phyloP scores from a whole-genome alignment of 371 early-diverging fungal species.

The Dinochytrium kinnereticum region DNA sequence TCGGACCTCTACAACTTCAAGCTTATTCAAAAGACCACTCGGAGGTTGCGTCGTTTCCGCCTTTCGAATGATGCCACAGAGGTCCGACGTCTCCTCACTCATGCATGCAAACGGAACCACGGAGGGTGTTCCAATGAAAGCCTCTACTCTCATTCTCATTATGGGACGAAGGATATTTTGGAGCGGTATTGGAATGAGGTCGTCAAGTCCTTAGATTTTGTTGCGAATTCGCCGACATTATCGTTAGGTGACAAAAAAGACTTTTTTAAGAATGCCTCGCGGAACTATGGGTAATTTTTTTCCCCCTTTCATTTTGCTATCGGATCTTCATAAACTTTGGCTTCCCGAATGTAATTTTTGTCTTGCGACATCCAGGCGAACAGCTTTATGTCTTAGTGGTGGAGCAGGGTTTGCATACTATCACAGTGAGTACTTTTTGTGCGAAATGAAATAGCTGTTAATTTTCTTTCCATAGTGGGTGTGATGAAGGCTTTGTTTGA shows the following conservation, averaged over 20 bases:
- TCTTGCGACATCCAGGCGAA: no score
- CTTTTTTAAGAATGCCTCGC: slow-evolving; percentile 42
- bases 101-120: slow-evolving; percentile 79
- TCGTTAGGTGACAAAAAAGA: slow-evolving; percentile 42
- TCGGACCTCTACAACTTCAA: slow-evolving; percentile 69
- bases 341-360: not conserved
- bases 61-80: slow-evolving; percentile 17
- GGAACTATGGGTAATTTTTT: slow-evolving; percentile 35
- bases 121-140: slow-evolving; percentile 79
- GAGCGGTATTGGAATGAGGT: slow-evolving; percentile 49
- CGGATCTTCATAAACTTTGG: not conserved
- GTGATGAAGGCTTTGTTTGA: slow-evolving; percentile 56
- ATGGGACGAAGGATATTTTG: slow-evolving; percentile 53
- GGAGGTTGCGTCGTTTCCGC: slow-evolving; percentile 42
- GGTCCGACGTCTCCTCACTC: slow-evolving; percentile 49
- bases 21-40: slow-evolving; percentile 69
- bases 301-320: no score
- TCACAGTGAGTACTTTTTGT: slow-evolving; percentile 26
- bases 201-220: slow-evolving; percentile 29
- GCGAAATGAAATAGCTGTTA: not conserved
- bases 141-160: slow-evolving; percentile 53
- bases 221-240: slow-evolving; percentile 45
- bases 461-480: slow-evolving; percentile 33
- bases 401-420: slow-evolving; percentile 55
- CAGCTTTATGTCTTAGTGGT: slow-evolving; percentile 62